Base-by-base conservation (phyloP, 2,329 filamentous ascomycete species). In the Colletotrichum nymphaeae region DNA sequence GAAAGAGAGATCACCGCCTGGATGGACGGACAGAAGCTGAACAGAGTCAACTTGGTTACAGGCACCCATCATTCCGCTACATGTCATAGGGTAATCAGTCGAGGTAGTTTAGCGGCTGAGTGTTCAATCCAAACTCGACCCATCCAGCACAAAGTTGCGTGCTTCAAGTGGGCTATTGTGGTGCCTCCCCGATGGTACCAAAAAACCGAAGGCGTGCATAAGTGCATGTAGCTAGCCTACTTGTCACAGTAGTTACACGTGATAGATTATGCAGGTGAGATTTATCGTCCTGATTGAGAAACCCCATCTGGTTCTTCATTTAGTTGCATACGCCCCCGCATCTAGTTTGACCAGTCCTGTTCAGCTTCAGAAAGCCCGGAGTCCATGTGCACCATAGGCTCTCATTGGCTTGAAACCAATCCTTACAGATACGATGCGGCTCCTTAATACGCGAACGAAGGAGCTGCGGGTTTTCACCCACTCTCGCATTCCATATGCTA, bases 21-120 rank as follows among this genome's bases (percentile, higher is more conserved):
- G 83, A 86, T 14, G 89, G 88, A 1, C 77, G 88, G 56, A 84
- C 79, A 3, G 86, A 86, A 74, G 82, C 82, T 24, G 78, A 90
- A 78, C 83, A 85, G 67, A 79, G 78, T 35, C 83, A 86, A 67
- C 78, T 91, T 12, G 89, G 89, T 1, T 87, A 88, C 75, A 80
- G 83, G 52, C 88, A 91, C 76, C 89, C 89, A 1, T 84, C 85
- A 28, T 91, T 89, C 79, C 84, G 87, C 46, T 90, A 89, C 77
- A 90, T 90, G 70, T 81, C 86, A 19, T 88, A 79, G 76, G 55
- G 30, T 22, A 12, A 6, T 11, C 19, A n/a, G 11, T 4, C 22
- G 6, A 49, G 42, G 42, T 49, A 49, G 16, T 49, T 42, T 19
- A 19, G 37, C 37, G 2, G 14, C 14, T 7, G 37, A 42, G 37